These are phyloP conservation scores for Pouteria campechiana DNA, from an alignment of 179 eudicot genomes.

Conservation along the genomic window DNA sequence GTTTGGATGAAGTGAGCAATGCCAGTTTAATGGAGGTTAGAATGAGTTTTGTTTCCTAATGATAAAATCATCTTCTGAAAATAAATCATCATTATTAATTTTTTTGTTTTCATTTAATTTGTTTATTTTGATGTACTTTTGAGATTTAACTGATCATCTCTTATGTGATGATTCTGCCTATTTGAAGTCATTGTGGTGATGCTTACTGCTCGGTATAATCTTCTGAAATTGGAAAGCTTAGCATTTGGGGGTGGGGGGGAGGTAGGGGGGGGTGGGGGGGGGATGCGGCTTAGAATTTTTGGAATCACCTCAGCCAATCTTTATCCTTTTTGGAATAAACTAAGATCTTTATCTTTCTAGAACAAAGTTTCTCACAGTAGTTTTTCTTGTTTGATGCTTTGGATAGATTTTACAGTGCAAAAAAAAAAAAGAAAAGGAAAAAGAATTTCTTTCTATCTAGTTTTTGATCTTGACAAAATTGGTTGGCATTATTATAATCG, in stretches of 20 bases:
- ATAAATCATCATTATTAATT: background rate
- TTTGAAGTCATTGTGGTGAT: background rate
- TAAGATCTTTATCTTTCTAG: too few species aligned
- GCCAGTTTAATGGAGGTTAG: constrained; percentile 24
- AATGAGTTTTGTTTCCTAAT: background rate
- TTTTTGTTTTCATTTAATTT: background rate
- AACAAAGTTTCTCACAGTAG: background rate
- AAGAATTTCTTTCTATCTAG: constrained; percentile 2
- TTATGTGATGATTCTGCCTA: background rate
- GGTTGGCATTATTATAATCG: background rate
- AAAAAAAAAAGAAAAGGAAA: background rate
- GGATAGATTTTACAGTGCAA: too few species aligned
- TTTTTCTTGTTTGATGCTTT: background rate
- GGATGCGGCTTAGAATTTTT: too few species aligned
- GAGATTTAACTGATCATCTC: background rate
- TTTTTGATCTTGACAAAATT: background rate
- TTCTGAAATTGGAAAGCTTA: too few species aligned
- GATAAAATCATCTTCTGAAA: background rate
- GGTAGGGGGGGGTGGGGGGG: constrained; percentile 6
- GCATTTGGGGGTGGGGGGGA: too few species aligned
- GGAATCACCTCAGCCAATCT: too few species aligned
- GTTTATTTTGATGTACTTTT: background rate
- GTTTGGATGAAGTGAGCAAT: constrained; percentile 50
- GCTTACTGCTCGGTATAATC: background rate
- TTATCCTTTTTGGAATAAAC: too few species aligned